Base-by-base conservation (phyloP, 169 alveolate genomes). In the Miamiensis avidus region DNA sequence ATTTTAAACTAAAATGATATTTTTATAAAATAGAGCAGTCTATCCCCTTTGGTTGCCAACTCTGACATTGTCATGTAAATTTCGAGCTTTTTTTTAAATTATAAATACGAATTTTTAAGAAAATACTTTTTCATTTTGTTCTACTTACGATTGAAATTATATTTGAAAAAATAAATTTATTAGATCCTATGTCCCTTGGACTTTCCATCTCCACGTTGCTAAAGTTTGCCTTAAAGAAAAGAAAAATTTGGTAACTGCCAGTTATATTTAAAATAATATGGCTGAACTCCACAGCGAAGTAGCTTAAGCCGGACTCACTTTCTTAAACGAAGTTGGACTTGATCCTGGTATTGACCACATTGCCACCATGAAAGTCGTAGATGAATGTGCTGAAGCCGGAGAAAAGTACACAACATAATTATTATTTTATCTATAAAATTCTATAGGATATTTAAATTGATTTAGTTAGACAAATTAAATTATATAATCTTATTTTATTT, bases 271-370 rank as follows among this genome's bases (percentile, higher is more conserved):
- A 29, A 90, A 89, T 49, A 91, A 85, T 27, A 88, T 93, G 84
- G 88, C 85, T 34, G 85, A 78, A 0, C 72, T 86, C 11, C 90
- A 93, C 73, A 88, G 84, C 6, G 93, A 90, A 81, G 88, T 84
- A 31, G 88, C 84, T 33, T 73, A 82, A 16, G 84, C 88, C 28
- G 94, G 92, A 26, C 32, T 93, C 1, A 90, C 91, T 25, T 86
- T 90, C 88, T 76, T 93, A 31, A 90, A 90, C 78, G 96, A 93
- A 76, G 75, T 78, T 65, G 96, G 96, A 1, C 74, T 93, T 20
- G 96, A 93, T 81, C 96, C 96, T 28, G 96, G 96, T 32, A 93
- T 93, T 74, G 96, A 93, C 82, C 92, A 90, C 64, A 73, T 93
- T 84, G 88, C 93, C n/a, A 93, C 96, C 28, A 89, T 93, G 87